Conservation (phyloP, 2,329 filamentous ascomycete species). For the Ramularia endophylla region DNA sequence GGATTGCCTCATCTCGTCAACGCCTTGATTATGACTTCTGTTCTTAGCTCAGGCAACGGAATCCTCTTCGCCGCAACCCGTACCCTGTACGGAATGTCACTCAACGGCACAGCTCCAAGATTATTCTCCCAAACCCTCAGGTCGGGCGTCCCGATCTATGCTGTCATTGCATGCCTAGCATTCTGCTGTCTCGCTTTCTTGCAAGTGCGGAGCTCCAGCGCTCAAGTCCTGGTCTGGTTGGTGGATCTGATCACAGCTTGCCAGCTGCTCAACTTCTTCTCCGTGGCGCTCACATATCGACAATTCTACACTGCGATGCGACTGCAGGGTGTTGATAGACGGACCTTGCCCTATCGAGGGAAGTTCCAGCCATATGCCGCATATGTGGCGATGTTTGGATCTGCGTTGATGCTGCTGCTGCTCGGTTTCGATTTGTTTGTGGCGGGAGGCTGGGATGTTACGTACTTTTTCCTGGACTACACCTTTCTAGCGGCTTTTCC, state of each 20-base stretch:
- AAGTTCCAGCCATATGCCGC: slow-evolving; percentile 64
- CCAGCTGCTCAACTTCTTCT: slow-evolving; percentile 65
- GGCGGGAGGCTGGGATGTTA: slow-evolving; percentile 31
- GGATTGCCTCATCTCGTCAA: slow-evolving; percentile 67
- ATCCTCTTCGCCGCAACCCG: slow-evolving; percentile 62
- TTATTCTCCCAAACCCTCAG: slow-evolving; percentile 55
- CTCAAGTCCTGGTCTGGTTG: slow-evolving; percentile 66
- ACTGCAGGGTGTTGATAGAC: slow-evolving; percentile 61
- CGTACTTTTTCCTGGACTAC: slow-evolving; percentile 45
- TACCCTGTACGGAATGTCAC: slow-evolving; percentile 60
- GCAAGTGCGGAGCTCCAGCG: slow-evolving; percentile 60
- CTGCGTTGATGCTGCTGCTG: slow-evolving; percentile 33
- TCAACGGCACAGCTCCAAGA: slow-evolving; percentile 50
- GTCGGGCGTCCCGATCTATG: slow-evolving; percentile 68
- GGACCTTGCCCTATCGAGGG: slow-evolving; percentile 61
- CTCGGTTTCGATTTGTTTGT: slow-evolving; percentile 44
- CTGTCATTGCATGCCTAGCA: slow-evolving; percentile 58
- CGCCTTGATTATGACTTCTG: slow-evolving; percentile 55
- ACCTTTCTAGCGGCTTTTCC: slow-evolving; percentile 10
- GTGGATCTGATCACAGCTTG: slow-evolving; percentile 66
- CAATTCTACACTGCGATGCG: slow-evolving; percentile 63
- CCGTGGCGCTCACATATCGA: slow-evolving; percentile 64
- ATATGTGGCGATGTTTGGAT: slow-evolving; percentile 36
- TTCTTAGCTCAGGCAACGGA: slow-evolving; percentile 63
- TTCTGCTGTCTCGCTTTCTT: slow-evolving; percentile 68